Evolutionary conservation across 306 rosid species (phyloP).

Genomic region (Oemleria cerasiformis): DNA sequence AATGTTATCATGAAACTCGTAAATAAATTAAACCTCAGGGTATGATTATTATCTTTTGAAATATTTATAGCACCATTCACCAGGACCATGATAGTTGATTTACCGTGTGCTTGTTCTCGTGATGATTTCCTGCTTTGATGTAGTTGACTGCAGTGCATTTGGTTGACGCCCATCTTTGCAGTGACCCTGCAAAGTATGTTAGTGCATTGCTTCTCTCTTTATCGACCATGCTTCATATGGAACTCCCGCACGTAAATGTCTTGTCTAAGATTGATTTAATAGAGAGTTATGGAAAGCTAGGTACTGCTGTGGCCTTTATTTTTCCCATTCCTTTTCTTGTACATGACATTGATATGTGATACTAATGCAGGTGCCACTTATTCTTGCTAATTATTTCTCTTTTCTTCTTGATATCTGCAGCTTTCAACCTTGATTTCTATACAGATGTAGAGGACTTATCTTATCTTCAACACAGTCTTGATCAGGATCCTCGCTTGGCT

Average conservation of each 20-base stretch:
- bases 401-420: slow-evolving; percentile 42
- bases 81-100: background rate
- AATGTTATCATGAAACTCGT: slow-evolving; percentile 67
- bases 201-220: slow-evolving; percentile 85
- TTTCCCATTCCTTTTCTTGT: background rate
- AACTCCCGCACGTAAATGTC: slow-evolving; percentile 85
- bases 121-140: slow-evolving; percentile 40
- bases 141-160: slow-evolving; percentile 94
- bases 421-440: slow-evolving; percentile 85
- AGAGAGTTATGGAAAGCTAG: slow-evolving; percentile 88
- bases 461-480: slow-evolving; percentile 71
- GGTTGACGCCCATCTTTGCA: slow-evolving; percentile 92
- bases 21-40: slow-evolving; percentile 75
- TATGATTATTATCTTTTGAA: slow-evolving; percentile 33
- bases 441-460: slow-evolving; percentile 92
- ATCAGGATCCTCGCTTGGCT: slow-evolving; percentile 78
- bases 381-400: slow-evolving; percentile 23
- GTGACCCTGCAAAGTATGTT: slow-evolving; percentile 92
- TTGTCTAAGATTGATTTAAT: slow-evolving; percentile 90
- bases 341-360: slow-evolving; percentile 10
- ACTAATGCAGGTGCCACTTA: slow-evolving; percentile 7
- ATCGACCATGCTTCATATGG: slow-evolving; percentile 89
- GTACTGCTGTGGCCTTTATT: slow-evolving; percentile 34
- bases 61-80: slow-evolving; percentile 15
- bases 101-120: slow-evolving; percentile 21